A percentile compares a stretch with the other conserved stretches of the same genome.
Conservation (phyloP, 257 asterid species). For the Ajuga chamaepitys region DNA sequence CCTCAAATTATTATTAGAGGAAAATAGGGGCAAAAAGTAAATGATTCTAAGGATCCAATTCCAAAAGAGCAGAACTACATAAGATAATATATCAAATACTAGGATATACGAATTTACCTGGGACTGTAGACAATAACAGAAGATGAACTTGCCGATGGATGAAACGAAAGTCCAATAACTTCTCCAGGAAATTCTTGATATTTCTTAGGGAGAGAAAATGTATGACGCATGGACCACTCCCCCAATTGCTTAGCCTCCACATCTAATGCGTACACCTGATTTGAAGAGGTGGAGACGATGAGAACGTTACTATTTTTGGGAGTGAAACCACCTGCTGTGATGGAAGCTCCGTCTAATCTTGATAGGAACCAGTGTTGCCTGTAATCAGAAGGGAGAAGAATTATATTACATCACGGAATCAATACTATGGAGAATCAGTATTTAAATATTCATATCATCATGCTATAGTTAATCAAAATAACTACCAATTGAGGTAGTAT, state of each 20-base stretch:
- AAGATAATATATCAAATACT: neutral
- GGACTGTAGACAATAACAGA: conserved; percentile 82
- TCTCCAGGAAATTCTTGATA: conserved; percentile 98
- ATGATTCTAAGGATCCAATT: neutral
- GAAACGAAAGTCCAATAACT: conserved; percentile 90
- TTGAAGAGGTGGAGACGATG: conserved; percentile 74
- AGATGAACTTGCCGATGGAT: conserved; percentile 59
- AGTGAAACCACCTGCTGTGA: conserved; percentile 87
- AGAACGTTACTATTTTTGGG: conserved; percentile 71
- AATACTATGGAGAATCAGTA: neutral
- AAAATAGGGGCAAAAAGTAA: neutral
- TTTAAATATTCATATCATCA: too few relatives aligned
- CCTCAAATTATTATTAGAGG: too few relatives aligned
- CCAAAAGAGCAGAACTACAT: neutral
- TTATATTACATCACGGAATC: conserved; percentile 3
- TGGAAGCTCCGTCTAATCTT: conserved; percentile 85
- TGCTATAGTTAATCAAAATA: too few relatives aligned
- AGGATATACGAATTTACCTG: conserved; percentile 39
- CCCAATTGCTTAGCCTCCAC: conserved; percentile 94
- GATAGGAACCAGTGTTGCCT: conserved; percentile 99
- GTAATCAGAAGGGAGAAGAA: conserved; percentile 3
- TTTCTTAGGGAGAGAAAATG: conserved; percentile 73
- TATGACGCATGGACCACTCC: conserved; percentile 76
- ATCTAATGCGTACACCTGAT: conserved; percentile 86
- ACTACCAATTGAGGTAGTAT: too few relatives aligned